Conservation (phyloP, 2,329 filamentous ascomycete genomes). For the Colletotrichum noveboracense region DNA sequence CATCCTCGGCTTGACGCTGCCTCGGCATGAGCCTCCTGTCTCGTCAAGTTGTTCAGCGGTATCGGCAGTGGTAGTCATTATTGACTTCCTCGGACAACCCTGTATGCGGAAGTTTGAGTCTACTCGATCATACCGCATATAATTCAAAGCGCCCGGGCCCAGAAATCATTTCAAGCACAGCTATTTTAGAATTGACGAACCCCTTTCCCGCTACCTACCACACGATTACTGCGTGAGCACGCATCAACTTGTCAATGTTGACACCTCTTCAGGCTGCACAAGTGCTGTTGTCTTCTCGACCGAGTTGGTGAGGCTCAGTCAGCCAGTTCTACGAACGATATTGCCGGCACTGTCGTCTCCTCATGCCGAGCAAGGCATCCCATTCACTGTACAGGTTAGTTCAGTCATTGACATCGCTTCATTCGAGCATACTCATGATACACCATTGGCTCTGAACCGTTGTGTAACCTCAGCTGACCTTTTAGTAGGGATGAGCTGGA, state of each 20-base stretch:
- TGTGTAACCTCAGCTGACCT: neutral
- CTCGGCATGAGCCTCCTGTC: neutral
- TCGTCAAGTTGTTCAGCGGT: neutral
- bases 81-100: neutral
- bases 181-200: neutral
- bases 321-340: neutral
- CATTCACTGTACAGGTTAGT: neutral
- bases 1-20: neutral
- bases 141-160: neutral
- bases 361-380: neutral
- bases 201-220: neutral
- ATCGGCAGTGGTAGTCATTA: neutral
- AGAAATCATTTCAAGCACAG: neutral
- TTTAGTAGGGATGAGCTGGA: slow-evolving; percentile 2
- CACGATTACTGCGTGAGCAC: neutral
- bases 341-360: neutral
- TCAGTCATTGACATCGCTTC: neutral
- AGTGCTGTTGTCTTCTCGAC: neutral
- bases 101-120: neutral
- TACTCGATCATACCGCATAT: neutral
- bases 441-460: neutral
- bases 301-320: neutral
- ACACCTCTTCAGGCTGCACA: neutral
- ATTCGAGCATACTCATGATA: neutral
- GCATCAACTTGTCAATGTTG: neutral